Evolutionary conservation across 768 basidiomycete genomes (phyloP), one percentile per base, ranked within the genome.

Genomic region (Krasilnikovozyma curviuscula): DNA sequence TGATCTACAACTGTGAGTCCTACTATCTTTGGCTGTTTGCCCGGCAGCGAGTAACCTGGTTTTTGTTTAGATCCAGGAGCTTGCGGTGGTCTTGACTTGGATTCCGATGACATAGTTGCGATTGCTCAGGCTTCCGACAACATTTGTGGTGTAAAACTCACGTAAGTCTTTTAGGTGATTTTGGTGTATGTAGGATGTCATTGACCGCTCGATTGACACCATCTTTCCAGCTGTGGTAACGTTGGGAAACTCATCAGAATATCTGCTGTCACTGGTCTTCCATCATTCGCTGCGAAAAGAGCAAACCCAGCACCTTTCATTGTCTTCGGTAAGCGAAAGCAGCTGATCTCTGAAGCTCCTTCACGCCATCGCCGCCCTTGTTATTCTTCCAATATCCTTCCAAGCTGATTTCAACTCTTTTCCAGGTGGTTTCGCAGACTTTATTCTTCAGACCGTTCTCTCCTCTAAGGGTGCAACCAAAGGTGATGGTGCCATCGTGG

Each of bases 401-500:
- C 28, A 5, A 19, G 14, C 5, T 18, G 10, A 9, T 18, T 19
- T 30, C 39, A 6, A n/a, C 37, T 30, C 28, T 23, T 23, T 29
- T 24, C 27, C 48, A 58, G 61, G 25, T 91, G 88, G 86, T 8
- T 93, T 74, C 63, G 69, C 72, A 52, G 88, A 93, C 67, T 84
- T 85, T 64, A 61, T 91, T 49, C 67, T 79, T 29, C 76, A 86
- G 3, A 74, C 83, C 6, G 62, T 73, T 2, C 77, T 75, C 59
- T n/a, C n/a, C n/a, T n/a, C n/a, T n/a, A n/a, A n/a, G n/a, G 78
- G 73, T 27, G 76, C 77, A 24, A n/a, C n/a, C n/a, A 48, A 59
- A 53, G 84, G 72, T 2, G 79, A 88, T 56, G 88, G 88, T 40
- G 84, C 83, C 40, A 91, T 91, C 61, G 85, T 81, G 29, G 86